Evolutionary conservation across 176 grass and related monocot genomes (phyloP), one percentile per base, ranked within the genome.

Genomic region (Saccharum spontaneum): DNA sequence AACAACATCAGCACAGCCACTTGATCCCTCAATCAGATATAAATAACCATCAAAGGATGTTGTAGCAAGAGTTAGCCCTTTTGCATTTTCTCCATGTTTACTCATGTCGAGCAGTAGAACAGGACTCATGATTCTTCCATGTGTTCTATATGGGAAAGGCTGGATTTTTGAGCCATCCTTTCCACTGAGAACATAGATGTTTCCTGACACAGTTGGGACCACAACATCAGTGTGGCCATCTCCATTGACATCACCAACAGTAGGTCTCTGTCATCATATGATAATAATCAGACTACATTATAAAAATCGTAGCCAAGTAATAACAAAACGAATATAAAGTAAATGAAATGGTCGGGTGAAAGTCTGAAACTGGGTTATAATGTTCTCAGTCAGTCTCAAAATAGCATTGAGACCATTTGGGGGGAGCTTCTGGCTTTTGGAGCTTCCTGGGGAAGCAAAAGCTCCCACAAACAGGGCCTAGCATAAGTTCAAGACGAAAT

Each of bases 161-260:
- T 50, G 59, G 57, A 98, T 73, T 46, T 84, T 77, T 46, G 92
- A 98, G 54, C 95, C 95, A 78, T 98, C 95, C 77, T 86, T 92
- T 83, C 95, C 95, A 82, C 90, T 94, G n/a, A 98, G 90, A 82
- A 98, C 92, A 59, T 98, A 98, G 23, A 98, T 94, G 59, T 98
- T 93, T 61, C 95, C 95, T 17, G 95, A 98, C 69, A 87, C 86
- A 67, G 95, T 94, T 36, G 92, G 92, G 28, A 98, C 87, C 37
- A 98, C 90, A 66, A 98, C 59, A 57, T 98, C 95, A 12, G 95
- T 94, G 50, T 40, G 88, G 43, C 95, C 92, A 79, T 98, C 95
- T 89, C 95, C 95, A 89, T 98, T 79, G 61, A 98, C 87, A 88
- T 98, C 95, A 84, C 95, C 95, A 43, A 98, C 82, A 9, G 95